A percentile compares a stretch with the other conserved stretches of the same genome.
Conservation (phyloP, 768 basidiomycete species). For the Hericium alpestre region DNA sequence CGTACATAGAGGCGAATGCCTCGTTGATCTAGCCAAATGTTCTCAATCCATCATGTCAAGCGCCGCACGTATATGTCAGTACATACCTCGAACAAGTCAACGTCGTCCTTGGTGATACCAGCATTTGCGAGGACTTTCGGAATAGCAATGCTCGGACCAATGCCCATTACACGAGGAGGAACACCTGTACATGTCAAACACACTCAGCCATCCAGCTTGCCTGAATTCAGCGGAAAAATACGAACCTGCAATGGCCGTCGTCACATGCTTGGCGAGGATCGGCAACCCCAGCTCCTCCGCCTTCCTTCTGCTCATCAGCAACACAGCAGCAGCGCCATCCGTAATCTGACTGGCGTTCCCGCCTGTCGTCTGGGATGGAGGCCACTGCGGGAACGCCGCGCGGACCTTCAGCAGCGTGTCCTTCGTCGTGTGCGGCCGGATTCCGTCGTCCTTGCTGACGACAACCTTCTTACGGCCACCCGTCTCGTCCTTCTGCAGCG, state of each 20-base stretch:
- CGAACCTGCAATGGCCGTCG: slow-evolving; percentile 58
- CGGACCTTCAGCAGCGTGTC: slow-evolving; percentile 53
- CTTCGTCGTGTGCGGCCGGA: slow-evolving; percentile 63
- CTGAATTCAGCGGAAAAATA: background rate
- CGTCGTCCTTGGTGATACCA: slow-evolving; percentile 56
- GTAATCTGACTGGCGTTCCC: slow-evolving; percentile 83
- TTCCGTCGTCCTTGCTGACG: slow-evolving; percentile 66
- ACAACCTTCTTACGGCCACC: slow-evolving; percentile 30
- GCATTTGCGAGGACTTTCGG: slow-evolving; percentile 59
- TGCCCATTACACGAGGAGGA: slow-evolving; percentile 78
- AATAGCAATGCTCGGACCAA: slow-evolving; percentile 80
- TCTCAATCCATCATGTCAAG: background rate
- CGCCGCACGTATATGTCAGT: background rate
- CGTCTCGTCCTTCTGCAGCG: slow-evolving; percentile 28
- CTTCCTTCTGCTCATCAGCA: slow-evolving; percentile 72
- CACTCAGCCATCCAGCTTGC: background rate
- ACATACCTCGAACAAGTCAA: slow-evolving; percentile 70
- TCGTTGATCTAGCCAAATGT: slow-evolving; percentile 67
- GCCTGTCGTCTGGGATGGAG: slow-evolving; percentile 60
- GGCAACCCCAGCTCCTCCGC: slow-evolving; percentile 65
- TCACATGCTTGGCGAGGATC: slow-evolving; percentile 70
- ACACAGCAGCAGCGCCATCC: slow-evolving; percentile 72
- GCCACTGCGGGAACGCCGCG: slow-evolving; percentile 79
- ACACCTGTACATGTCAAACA: slow-evolving; percentile 31
- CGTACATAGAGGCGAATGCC: slow-evolving; percentile 78